These are phyloP conservation scores for Endocladia muricata DNA, from an alignment of 31 red algal genomes.

Conservation along the genomic window DNA sequence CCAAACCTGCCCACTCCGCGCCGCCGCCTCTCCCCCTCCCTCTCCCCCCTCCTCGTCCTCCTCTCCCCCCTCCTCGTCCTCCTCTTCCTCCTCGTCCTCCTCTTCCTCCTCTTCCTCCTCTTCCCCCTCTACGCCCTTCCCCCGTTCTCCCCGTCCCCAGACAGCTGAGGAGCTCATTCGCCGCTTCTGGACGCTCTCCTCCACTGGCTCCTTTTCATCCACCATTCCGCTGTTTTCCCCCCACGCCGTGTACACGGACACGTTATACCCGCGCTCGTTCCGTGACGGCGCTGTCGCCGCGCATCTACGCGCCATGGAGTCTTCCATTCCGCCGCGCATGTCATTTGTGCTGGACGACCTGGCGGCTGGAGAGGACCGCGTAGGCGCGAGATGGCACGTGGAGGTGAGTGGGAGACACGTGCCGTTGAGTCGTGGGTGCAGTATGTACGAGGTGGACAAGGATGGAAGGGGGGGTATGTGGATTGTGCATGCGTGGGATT, in stretches of 20 bases:
- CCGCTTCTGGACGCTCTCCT: conserved; percentile 14
- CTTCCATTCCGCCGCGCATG: conserved; percentile 14
- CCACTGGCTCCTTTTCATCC: conserved; percentile 8
- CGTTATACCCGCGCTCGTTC: conserved; percentile 42
- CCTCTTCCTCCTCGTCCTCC: background rate
- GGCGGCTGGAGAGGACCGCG: conserved; percentile 9
- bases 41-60: background rate
- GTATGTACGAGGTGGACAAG: conserved; percentile 45
- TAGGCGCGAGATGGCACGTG: conserved; percentile 67
- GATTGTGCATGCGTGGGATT: conserved; percentile 67
- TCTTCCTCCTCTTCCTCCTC: background rate
- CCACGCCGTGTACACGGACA: conserved; percentile 55
- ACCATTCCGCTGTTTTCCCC: conserved; percentile 34
- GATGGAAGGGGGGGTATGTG: conserved; percentile 5
- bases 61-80: background rate
- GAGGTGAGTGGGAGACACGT: conserved; percentile 27
- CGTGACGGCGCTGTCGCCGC: conserved; percentile 12
- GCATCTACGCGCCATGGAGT: conserved; percentile 50
- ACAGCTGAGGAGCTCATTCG: conserved; percentile 21
- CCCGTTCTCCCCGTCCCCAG: background rate
- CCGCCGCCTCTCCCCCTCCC: background rate
- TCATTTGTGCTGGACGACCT: conserved; percentile 53
- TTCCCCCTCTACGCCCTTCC: background rate
- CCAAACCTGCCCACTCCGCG: background rate
- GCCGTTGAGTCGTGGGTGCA: conserved; percentile 39